Base-by-base conservation (phyloP, 257 asterid species). In the Ligustrum vulgare region DNA sequence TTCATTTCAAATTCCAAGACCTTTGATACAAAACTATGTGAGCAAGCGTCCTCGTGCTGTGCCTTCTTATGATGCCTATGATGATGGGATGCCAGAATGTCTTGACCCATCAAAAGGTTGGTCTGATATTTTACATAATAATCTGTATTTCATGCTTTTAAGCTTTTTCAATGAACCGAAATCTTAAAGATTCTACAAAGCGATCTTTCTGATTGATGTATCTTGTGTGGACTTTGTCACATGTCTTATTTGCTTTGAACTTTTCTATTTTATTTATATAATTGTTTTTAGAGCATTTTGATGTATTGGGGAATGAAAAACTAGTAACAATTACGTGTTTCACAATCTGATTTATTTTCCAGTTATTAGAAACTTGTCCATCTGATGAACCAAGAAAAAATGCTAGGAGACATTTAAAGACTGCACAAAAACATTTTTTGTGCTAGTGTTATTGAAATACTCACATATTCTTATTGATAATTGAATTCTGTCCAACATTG, bases 1-100 rank as follows among this genome's bases (percentile, higher is more conserved):
- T 81, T 94, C 98, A 83, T 92, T 94, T 78, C 91, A 88, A 81
- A 89, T 82, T 69, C 99, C 98, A 62, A 89, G 82, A 79, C 98
- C 91, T 36, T 80, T 92, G 84, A 89, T 84, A 43, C 90, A 88
- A 11, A 80, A 87, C 79, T 89, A 91, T 85, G 90, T 85, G 32
- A 83, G 79, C 75, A 94, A 84, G 81, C 96, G 88, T 66, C 83
- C 80, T 80, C 89, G 87, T 67, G 64, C 79, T 70, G 74, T 84
- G 13, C 72, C 68, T 69, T 32, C 75, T 37, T 47, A 23, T 65
- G 86, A 72, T 76, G 86, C 77, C 33, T 71, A 34, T 70, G 81
- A 69, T 77, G 31, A 45, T 80, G 86, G 74, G 58, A 58, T 73
- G 68, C 77, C 47, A 32, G 81, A 70, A 71, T 72, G 67, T 58